These are phyloP conservation scores for Warburgia ugandensis DNA, from an alignment of 164 flowering plant genomes.

Conservation along the genomic window DNA sequence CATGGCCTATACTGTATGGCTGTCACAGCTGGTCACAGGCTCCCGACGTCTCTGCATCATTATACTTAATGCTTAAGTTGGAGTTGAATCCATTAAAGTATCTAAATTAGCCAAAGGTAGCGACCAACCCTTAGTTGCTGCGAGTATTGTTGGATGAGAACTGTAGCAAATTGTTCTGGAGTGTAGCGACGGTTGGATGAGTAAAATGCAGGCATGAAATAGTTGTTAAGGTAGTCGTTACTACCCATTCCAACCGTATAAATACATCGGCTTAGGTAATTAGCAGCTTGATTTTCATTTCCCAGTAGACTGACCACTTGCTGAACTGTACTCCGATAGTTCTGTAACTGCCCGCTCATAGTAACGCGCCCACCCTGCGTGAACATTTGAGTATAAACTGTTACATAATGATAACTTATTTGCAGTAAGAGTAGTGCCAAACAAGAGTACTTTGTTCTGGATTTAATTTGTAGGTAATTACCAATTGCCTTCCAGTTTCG, in stretches of 20 bases:
- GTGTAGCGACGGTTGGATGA: slow-evolving; percentile 42
- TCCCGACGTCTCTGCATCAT: too few species aligned
- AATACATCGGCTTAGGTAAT: slow-evolving; percentile 29
- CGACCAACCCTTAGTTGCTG: slow-evolving; percentile 37
- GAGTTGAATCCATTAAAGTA: too few species aligned
- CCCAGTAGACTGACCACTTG: slow-evolving; percentile 46
- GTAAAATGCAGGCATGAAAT: slow-evolving; percentile 52
- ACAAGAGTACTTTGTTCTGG: too few species aligned
- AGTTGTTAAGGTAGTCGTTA: slow-evolving; percentile 57
- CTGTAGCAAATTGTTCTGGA: slow-evolving; percentile 58
- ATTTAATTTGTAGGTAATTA: too few species aligned
- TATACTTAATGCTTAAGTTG: too few species aligned
- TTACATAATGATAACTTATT: too few species aligned
- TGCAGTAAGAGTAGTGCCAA: too few species aligned
- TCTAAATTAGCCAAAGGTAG: background rate
- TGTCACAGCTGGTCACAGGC: too few species aligned
- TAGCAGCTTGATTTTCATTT: slow-evolving; percentile 23
- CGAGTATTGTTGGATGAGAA: slow-evolving; percentile 51
- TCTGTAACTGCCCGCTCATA: slow-evolving; percentile 48
- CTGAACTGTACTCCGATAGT: slow-evolving; percentile 36
- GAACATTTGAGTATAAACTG: too few species aligned
- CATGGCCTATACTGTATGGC: too few species aligned
- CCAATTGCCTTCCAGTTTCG: slow-evolving; percentile 61
- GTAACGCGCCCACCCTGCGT: slow-evolving; percentile 52
- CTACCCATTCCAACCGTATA: slow-evolving; percentile 36